phyloP scores from a whole-genome alignment of 2,329 filamentous ascomycete genomes.

The Dothistroma septosporum region DNA sequence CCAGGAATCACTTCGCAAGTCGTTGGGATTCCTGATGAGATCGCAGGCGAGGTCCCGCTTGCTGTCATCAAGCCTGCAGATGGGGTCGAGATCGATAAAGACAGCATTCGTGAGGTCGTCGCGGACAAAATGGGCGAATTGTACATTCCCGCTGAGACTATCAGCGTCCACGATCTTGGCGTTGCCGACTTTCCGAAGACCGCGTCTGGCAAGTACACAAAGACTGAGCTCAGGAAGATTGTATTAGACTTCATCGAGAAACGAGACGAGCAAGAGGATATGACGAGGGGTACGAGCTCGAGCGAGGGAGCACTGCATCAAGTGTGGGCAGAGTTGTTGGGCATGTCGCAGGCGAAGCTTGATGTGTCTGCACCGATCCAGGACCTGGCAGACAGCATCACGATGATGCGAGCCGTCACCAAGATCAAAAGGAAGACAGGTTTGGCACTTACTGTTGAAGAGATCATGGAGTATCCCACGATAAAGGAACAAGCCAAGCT shows the following conservation, averaged over 20 bases:
- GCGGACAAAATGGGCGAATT: conserved; percentile 6
- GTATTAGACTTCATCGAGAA: conserved; percentile 1
- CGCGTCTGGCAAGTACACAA: conserved; percentile 13
- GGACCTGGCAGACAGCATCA: conserved; percentile 9
- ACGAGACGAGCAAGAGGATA: neutral
- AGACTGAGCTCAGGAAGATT: conserved; percentile 7
- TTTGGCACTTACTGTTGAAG: neutral
- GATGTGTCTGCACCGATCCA: neutral
- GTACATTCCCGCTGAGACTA: conserved; percentile 16
- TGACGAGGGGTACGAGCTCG: neutral
- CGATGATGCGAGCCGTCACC: conserved; percentile 7
- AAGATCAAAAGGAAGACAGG: conserved; percentile 6
- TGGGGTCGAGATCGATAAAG: neutral
- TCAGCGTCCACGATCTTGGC: conserved; percentile 8
- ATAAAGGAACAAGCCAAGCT: neutral
- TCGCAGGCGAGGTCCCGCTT: conserved; percentile 21
- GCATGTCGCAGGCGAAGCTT: neutral
- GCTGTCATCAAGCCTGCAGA: conserved; percentile 11
- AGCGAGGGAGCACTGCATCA: neutral
- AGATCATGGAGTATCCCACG: neutral
- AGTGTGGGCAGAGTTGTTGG: neutral
- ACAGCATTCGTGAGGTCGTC: conserved; percentile 5
- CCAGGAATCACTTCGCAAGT: conserved; percentile 12
- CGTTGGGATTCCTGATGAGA: conserved; percentile 14
- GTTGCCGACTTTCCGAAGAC: conserved; percentile 19